Evolutionary conservation across 129 eudicot species (phyloP), one percentile per base, ranked within the genome.

Genomic region (Tagetes erecta): DNA sequence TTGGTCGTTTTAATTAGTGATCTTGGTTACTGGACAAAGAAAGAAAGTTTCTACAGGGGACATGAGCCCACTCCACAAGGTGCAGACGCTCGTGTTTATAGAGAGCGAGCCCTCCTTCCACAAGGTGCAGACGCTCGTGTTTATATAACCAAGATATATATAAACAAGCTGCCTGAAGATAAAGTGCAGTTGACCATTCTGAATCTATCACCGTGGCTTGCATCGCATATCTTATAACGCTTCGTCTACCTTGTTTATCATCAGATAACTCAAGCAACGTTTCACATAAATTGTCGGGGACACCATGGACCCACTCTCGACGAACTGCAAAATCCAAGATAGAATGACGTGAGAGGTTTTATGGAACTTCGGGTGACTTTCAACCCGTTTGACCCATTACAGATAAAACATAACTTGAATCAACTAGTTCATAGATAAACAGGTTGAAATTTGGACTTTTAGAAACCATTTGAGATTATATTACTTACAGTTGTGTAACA

Each of bases 161-260:
- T n/a, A n/a, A n/a, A n/a, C n/a, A n/a, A n/a, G n/a, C n/a, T 3
- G 88, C 92, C 82, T 86, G 95, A 14, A 91, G 92, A 84, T 91
- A 82, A 84, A 82, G 84, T 8, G 95, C 92, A 50, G 86, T 84
- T 3, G 84, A 79, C 97, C 97, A 88, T 37, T 83, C 85, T 0
- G 92, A 90, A 8, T 86, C 70, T 35, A 86, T 77, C 45, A 59
- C 84, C 39, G 84, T 87, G 5, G 97, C 92, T 81, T 86, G 88
- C 95, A 84, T 81, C 4, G 95, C n/a, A n/a, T 95, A 80, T 91
- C 97, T 44, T 80, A 86, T 0, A 91, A 79, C 33, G 92, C 95
- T 84, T 91, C 92, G 71, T 88, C 84, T 50, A 87, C 84, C 90
- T 86, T 84, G 12, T 88, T 88, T 42, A 45, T 73, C 92, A 91